These are phyloP conservation scores for Entrophospora sp. DNA, from an alignment of 192 early-diverging fungal genomes.

Conservation along the genomic window DNA sequence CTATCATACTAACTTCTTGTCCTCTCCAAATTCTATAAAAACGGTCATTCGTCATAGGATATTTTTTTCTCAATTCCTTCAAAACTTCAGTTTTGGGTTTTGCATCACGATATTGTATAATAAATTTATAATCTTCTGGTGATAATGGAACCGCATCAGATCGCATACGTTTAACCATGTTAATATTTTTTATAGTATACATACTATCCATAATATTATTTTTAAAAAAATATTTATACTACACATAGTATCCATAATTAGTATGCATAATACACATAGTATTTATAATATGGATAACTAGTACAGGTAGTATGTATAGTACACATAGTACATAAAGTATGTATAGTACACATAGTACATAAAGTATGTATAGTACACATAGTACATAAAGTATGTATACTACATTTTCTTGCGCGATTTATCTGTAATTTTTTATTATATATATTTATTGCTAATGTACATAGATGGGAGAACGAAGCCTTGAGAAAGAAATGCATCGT, in stretches of 20 bases:
- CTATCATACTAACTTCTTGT: slow-evolving; percentile 1
- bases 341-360: no score
- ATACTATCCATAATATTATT: background rate
- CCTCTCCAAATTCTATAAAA: slow-evolving; percentile 12
- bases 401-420: background rate
- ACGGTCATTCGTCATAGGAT: slow-evolving; percentile 3
- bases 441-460: background rate
- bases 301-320: background rate
- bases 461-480: background rate
- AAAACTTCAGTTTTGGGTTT: slow-evolving; percentile 1
- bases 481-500: slow-evolving; percentile 3
- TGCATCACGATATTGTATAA: slow-evolving; percentile 7
- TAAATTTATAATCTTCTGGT: slow-evolving; percentile 4
- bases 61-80: background rate
- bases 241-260: background rate
- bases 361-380: no score
- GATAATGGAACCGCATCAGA: slow-evolving; percentile 5
- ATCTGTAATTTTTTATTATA: slow-evolving; percentile 4
- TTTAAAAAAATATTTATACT: slow-evolving; percentile 11
- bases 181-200: slow-evolving; percentile 8
- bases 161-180: slow-evolving; percentile 10
- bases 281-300: slow-evolving; percentile 2
- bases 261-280: slow-evolving; percentile 3
- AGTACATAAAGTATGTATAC: no score
- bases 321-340: no score